phyloP scores from a whole-genome alignment of 306 rosid genomes.

The Casuarina cunninghamiana region DNA sequence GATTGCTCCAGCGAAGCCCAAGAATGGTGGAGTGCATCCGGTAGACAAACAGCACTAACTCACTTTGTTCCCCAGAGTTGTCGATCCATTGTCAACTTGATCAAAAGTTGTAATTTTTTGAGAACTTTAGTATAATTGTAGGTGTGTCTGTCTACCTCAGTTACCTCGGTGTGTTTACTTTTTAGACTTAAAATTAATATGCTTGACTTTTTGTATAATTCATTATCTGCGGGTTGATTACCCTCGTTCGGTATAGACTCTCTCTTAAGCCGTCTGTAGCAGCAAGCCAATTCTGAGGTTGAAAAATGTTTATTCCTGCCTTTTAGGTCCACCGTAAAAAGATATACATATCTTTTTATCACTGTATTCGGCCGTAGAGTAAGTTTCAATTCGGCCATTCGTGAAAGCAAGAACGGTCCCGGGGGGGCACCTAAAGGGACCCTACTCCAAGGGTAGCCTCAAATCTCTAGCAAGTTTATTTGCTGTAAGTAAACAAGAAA shows the following conservation, averaged over 20 bases:
- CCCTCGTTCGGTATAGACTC: constrained; percentile 31
- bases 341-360: too few relatives aligned
- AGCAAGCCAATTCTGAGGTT: neutral
- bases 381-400: too few relatives aligned
- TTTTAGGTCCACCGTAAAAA: too few relatives aligned
- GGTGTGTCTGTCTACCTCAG: constrained; percentile 18
- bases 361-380: too few relatives aligned
- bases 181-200: constrained; percentile 5
- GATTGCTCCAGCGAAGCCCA: constrained; percentile 56
- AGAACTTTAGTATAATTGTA: constrained; percentile 9
- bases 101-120: constrained; percentile 25
- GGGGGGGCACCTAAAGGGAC: too few relatives aligned
- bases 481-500: too few relatives aligned
- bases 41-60: constrained; percentile 55
- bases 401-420: too few relatives aligned
- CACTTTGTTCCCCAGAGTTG: constrained; percentile 16
- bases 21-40: constrained; percentile 31
- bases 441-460: too few relatives aligned
- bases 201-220: constrained; percentile 27
- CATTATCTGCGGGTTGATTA: constrained; percentile 34
- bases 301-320: neutral
- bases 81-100: constrained; percentile 21
- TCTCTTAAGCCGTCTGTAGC: constrained; percentile 17
- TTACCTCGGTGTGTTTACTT: constrained; percentile 22
- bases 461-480: too few relatives aligned